Evolutionary conservation across 2,329 filamentous ascomycete genomes (phyloP).

Genomic region (Oidium heveae): DNA sequence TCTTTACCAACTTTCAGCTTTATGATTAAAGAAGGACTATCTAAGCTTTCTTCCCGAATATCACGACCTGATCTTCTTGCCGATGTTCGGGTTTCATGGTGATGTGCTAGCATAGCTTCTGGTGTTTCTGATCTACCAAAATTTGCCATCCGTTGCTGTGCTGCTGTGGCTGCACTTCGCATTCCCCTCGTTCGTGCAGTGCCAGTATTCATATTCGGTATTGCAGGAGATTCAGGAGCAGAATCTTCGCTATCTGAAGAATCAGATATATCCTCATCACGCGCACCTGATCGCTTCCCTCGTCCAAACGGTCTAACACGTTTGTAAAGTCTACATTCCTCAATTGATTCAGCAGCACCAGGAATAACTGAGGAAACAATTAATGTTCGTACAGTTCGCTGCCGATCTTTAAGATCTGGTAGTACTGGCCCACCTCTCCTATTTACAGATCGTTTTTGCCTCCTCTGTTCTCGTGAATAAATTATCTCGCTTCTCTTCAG

Average conservation of each 20-base stretch:
- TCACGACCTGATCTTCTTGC: conserved; percentile 31
- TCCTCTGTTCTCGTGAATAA: conserved; percentile 76
- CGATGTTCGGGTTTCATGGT: conserved; percentile 48
- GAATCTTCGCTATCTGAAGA: conserved; percentile 85
- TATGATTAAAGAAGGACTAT: conserved; percentile 39
- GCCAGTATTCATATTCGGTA: conserved; percentile 40
- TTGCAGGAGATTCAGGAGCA: conserved; percentile 59
- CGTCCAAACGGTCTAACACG: conserved; percentile 34
- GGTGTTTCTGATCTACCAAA: conserved; percentile 71
- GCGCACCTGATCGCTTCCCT: conserved; percentile 26
- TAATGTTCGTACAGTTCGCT: conserved; percentile 75
- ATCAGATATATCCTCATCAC: conserved; percentile 44
- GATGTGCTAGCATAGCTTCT: conserved; percentile 42
- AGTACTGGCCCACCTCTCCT: conserved; percentile 74
- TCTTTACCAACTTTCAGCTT: conserved; percentile 50
- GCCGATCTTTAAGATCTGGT: conserved; percentile 87
- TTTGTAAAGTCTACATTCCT: conserved; percentile 75
- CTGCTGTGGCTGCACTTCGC: conserved; percentile 66
- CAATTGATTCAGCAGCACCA: conserved; percentile 53
- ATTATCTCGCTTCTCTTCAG: conserved; percentile 77
- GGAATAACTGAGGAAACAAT: conserved; percentile 83
- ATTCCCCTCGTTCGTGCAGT: conserved; percentile 72
- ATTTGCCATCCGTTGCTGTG: conserved; percentile 68
- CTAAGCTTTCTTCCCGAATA: conserved; percentile 52
- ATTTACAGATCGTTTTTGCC: conserved; percentile 89